Evolutionary conservation across 164 flowering plant species (phyloP).

Genomic region (Liquidambar formosana): DNA sequence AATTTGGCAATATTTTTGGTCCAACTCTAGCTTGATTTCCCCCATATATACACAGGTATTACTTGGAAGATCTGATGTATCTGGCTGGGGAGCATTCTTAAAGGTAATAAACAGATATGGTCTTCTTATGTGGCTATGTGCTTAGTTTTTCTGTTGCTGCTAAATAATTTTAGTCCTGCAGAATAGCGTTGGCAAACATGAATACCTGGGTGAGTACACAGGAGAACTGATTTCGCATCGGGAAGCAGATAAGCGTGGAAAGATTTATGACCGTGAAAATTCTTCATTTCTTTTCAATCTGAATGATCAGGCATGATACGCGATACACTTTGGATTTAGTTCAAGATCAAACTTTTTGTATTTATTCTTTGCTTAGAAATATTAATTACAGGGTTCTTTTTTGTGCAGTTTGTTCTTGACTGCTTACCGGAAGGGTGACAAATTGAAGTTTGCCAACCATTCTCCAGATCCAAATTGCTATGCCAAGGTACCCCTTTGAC

Average conservation of each 20-base stretch:
- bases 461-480: slow-evolving; percentile 98
- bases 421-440: slow-evolving; percentile 97
- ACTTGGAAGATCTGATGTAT: slow-evolving; percentile 94
- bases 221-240: slow-evolving; percentile 96
- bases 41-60: slow-evolving; percentile 58
- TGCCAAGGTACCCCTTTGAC: slow-evolving; percentile 67
- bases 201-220: slow-evolving; percentile 96
- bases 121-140: neutral
- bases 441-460: slow-evolving; percentile 96
- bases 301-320: slow-evolving; percentile 77
- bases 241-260: slow-evolving; percentile 99
- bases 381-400: neutral
- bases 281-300: slow-evolving; percentile 97
- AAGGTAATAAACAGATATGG: slow-evolving; percentile 53
- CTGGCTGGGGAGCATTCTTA: slow-evolving; percentile 99
- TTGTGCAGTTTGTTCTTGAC: slow-evolving; percentile 91
- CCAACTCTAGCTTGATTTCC: slow-evolving; percentile 8
- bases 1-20: slow-evolving; percentile 1
- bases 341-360: neutral
- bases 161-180: slow-evolving; percentile 33
- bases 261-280: slow-evolving; percentile 97
- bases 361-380: neutral
- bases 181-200: slow-evolving; percentile 92
- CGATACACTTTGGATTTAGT: neutral
- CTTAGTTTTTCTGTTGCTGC: slow-evolving; percentile 3